These are phyloP conservation scores for Camellia oleifera DNA, from an alignment of 179 eudicot species.

Conservation along the genomic window DNA sequence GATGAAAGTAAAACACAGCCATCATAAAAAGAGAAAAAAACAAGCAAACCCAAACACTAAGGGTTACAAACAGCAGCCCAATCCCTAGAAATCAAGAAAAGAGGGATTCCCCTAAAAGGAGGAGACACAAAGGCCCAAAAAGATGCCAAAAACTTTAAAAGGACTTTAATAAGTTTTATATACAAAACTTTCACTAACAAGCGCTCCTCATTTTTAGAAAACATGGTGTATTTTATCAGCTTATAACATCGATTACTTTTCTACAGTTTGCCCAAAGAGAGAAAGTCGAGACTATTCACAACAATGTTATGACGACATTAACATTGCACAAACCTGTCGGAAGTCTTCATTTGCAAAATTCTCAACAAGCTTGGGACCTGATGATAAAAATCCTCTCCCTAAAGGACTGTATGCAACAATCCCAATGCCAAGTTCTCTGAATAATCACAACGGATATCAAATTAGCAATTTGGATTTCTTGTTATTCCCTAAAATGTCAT, in stretches of 20 bases:
- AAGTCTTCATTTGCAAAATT: conserved; percentile 29
- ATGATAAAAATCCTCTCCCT: conserved; percentile 51
- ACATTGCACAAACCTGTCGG: conserved; percentile 36
- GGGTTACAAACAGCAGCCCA: too few species aligned
- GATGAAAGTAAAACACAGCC: too few species aligned
- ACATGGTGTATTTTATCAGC: neutral
- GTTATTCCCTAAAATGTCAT: neutral
- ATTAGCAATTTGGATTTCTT: neutral
- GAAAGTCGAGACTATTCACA: neutral
- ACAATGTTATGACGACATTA: neutral
- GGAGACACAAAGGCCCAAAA: too few species aligned
- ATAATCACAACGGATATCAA: neutral
- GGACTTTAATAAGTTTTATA: too few species aligned
- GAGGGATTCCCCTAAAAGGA: too few species aligned
- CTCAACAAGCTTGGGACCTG: conserved; percentile 47
- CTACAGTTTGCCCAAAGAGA: neutral
- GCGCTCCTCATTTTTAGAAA: neutral
- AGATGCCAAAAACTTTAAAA: neutral
- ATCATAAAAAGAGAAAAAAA: too few species aligned
- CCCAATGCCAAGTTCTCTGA: conserved; percentile 60
- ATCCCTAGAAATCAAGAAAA: too few species aligned
- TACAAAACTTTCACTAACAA: too few species aligned
- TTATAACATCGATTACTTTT: neutral
- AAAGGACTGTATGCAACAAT: conserved; percentile 60
- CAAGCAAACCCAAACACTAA: too few species aligned